These are phyloP conservation scores for Tephrocybe sp. DNA, from an alignment of 768 basidiomycete species.

Conservation along the genomic window DNA sequence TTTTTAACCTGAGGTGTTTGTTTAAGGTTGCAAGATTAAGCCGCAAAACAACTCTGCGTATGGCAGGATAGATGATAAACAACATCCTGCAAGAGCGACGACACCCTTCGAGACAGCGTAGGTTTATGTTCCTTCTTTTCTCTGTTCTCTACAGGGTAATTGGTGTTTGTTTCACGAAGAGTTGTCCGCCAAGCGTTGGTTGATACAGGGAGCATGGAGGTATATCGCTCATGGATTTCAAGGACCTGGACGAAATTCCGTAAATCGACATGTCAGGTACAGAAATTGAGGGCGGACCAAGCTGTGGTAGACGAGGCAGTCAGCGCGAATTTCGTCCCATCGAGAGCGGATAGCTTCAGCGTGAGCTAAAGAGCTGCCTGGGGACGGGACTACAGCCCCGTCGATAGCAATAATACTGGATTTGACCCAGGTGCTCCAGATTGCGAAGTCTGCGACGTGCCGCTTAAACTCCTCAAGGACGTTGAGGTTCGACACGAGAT, in stretches of 20 bases:
- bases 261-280: background rate
- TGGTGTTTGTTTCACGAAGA: conserved; percentile 1
- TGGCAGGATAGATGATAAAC: conserved; percentile 13
- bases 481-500: conserved; percentile 35
- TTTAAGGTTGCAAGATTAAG: background rate
- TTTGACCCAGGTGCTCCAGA: conserved; percentile 32
- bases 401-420: conserved; percentile 8
- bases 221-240: conserved; percentile 10
- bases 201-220: conserved; percentile 8
- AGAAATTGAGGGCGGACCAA: conserved; percentile 4
- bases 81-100: conserved; percentile 11
- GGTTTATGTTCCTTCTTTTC: background rate
- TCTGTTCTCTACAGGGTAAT: background rate
- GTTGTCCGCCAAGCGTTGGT: conserved; percentile 6
- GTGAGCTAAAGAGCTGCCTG: background rate
- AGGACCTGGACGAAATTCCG: conserved; percentile 5
- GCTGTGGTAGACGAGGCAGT: conserved; percentile 15
- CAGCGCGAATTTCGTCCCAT: conserved; percentile 13
- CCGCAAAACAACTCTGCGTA: conserved; percentile 6
- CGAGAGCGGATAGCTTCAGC: conserved; percentile 1
- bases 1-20: background rate
- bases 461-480: conserved; percentile 31
- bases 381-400: conserved; percentile 9
- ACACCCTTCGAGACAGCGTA: conserved; percentile 3
- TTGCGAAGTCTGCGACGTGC: conserved; percentile 21